A percentile compares a stretch with the other conserved stretches of the same genome.
These are phyloP conservation scores for Calonectria fujianensis DNA, from an alignment of 2,329 filamentous ascomycete genomes.

Conservation along the genomic window DNA sequence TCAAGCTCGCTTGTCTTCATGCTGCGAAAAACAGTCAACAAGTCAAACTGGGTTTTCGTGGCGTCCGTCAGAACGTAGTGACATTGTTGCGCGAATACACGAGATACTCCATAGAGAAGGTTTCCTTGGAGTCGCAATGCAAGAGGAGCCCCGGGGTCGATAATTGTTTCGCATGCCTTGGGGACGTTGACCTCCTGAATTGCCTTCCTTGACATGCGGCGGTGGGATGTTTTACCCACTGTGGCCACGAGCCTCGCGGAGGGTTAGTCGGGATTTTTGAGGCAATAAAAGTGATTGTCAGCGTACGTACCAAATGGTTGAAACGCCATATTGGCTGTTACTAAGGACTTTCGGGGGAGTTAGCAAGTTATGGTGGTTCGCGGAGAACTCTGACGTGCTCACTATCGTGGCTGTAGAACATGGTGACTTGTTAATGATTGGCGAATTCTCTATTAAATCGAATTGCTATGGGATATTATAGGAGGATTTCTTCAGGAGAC, in stretches of 20 bases:
- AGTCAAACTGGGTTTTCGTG: constrained; percentile 82
- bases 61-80: constrained; percentile 89
- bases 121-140: constrained; percentile 93
- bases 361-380: constrained; percentile 41
- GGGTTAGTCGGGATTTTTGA: constrained; percentile 28
- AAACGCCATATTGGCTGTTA: constrained; percentile 90
- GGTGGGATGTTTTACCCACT: constrained; percentile 82
- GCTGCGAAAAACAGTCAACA: constrained; percentile 79
- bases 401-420: constrained; percentile 99
- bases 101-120: constrained; percentile 88
- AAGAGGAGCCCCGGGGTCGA: constrained; percentile 87
- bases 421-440: constrained; percentile 61
- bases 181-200: constrained; percentile 92
- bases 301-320: constrained; percentile 88
- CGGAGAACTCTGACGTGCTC: constrained; percentile 57
- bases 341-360: constrained; percentile 79
- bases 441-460: not conserved
- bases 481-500: not conserved
- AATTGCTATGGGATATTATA: not conserved
- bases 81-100: constrained; percentile 92
- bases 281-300: rapidly evolving
- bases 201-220: constrained; percentile 87
- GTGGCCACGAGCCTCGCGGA: constrained; percentile 89
- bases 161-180: constrained; percentile 92
- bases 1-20: constrained; percentile 77